phyloP scores from a whole-genome alignment of 805 yeast genomes.

The Kodamaea hsintzibuensis region DNA sequence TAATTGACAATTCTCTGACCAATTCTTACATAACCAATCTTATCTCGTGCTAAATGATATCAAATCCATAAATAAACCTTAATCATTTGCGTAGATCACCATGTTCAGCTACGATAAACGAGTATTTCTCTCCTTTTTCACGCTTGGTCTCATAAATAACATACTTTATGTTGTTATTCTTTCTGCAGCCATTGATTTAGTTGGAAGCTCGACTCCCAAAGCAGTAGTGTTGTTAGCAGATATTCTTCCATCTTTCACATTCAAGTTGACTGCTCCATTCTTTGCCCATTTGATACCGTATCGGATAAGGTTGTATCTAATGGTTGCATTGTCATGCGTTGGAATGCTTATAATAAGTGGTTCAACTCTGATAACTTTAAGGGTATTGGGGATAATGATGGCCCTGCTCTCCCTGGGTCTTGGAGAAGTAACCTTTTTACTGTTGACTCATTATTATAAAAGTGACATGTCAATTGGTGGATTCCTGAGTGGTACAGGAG shows the following conservation, averaged over 20 bases:
- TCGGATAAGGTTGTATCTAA: conserved; percentile 46
- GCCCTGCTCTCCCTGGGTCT: conserved; percentile 87
- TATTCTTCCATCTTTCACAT: conserved; percentile 74
- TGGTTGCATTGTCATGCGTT: conserved; percentile 58
- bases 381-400: conserved; percentile 67
- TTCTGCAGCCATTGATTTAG: conserved; percentile 90
- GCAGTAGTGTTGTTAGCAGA: conserved; percentile 84
- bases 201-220: conserved; percentile 81
- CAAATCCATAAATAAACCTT: neutral
- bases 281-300: conserved; percentile 70
- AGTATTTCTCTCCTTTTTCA: conserved; percentile 63
- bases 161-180: conserved; percentile 88
- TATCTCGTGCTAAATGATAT: neutral
- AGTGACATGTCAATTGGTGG: conserved; percentile 64
- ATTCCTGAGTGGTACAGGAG: conserved; percentile 95
- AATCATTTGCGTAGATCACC: neutral
- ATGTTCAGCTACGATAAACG: neutral
- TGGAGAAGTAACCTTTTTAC: conserved; percentile 88
- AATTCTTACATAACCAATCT: neutral
- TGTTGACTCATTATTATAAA: conserved; percentile 76
- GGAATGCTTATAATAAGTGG: conserved; percentile 78
- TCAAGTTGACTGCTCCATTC: conserved; percentile 78
- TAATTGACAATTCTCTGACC: too few relatives aligned
- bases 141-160: conserved; percentile 85
- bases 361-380: conserved; percentile 31